Base-by-base conservation (phyloP, 257 asterid genomes). In the Nemophila menziesii region DNA sequence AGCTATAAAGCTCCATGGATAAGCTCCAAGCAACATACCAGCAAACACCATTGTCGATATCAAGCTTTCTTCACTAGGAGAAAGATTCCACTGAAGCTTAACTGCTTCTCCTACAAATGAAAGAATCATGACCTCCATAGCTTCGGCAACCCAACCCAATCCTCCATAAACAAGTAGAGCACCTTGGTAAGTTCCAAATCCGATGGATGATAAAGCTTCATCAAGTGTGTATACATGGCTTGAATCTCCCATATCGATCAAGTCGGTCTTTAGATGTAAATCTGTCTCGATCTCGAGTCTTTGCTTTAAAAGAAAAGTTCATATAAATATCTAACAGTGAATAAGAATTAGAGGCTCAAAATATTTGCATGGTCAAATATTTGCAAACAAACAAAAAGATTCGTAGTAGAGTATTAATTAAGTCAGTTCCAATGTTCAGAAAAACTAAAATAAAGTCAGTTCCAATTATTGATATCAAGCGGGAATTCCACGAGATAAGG, bases 11-110 rank as follows among this genome's bases (percentile, higher is more conserved):
- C 92, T 92, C 92, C 93, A 80, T 3, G 65, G 50, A 65, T 66
- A 80, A 57, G 90, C 80, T 50, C 95, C 95, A 38, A 84, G 17
- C 8, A 84, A 79, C 95, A 84, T 80, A 15, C 95, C 95, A 27
- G 69, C 86, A 61, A 84, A 84, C 5, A 84, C 93, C 43, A 73
- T 72, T 1, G 84, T 68, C 18, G 95, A 74, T 26, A 80, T 66
- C 39, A 77, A 60, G 59, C 79, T 70, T 54, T 84, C 90, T 56
- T 80, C 64, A 4, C 58, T 58, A 8, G 90, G 51, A 13, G 95
- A 74, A 64, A 84, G 79, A 3, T 67, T 80, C 95, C 95, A 84
- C 27, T 70, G 60, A 8, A 57, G 47, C 66, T 54, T 68, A n/a
- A 84, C 77, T 21, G 75, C 70, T 20, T 86, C 78, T 16, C 95